Evolutionary conservation across 1,284 basidiomycete genomes (phyloP).

Genomic region (Ceratobasidium sp.): DNA sequence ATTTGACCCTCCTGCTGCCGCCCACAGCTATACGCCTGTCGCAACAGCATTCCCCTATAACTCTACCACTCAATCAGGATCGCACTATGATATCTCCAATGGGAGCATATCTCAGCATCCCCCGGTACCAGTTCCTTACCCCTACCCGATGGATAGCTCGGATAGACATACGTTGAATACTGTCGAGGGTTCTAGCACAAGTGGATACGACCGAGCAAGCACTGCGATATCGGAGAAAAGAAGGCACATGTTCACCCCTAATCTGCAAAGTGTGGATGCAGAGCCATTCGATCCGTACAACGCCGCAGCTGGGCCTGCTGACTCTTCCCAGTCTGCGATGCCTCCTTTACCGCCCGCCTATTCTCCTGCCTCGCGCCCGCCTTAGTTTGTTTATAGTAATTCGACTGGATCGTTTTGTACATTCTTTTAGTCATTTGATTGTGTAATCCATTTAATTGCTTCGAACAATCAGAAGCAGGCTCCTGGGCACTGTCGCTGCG

Average conservation of each 20-base stretch:
- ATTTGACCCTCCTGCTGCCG: background rate
- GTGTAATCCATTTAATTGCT: background rate
- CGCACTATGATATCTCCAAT: constrained; percentile 14
- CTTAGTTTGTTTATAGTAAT: background rate
- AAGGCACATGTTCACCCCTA: constrained; percentile 16
- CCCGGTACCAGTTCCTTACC: background rate
- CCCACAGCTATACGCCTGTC: constrained; percentile 11
- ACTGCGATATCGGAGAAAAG: constrained; percentile 19
- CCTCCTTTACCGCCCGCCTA: constrained; percentile 33
- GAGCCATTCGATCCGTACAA: constrained; percentile 16
- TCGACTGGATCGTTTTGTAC: background rate
- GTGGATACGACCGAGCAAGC: background rate
- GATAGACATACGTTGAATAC: constrained; percentile 15
- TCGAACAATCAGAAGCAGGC: background rate
- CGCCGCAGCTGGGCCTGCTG: background rate
- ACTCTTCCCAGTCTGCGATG: background rate
- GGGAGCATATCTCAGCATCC: background rate
- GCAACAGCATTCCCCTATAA: background rate
- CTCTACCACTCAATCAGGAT: background rate
- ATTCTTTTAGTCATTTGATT: background rate
- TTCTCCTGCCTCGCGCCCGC: constrained; percentile 1
- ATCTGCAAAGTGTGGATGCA: constrained; percentile 1
- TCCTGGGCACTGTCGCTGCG: background rate
- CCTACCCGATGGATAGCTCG: background rate
- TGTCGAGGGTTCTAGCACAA: background rate